These are phyloP conservation scores for Phaeosphaeria sp. DNA, from an alignment of 2,329 filamentous ascomycete genomes.

Conservation along the genomic window DNA sequence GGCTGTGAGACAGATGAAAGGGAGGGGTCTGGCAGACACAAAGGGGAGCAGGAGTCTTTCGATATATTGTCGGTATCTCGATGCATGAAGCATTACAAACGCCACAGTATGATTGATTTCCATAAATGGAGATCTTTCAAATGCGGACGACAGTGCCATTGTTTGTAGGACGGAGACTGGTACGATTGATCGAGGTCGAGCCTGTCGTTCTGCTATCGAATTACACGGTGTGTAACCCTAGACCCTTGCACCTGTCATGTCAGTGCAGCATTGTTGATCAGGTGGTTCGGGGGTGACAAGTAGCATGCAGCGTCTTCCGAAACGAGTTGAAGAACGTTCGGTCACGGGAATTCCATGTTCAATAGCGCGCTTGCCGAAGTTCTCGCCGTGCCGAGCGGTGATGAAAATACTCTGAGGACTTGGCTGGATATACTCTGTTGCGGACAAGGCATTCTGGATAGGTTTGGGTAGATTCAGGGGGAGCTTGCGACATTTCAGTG, in stretches of 20 bases:
- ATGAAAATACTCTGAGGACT: neutral
- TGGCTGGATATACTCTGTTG: too few relatives aligned
- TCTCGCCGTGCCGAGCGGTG: neutral
- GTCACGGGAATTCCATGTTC: neutral
- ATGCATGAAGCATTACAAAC: neutral
- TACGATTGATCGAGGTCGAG: neutral
- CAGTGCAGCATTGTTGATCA: neutral
- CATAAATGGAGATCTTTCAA: neutral
- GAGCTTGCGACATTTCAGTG: too few relatives aligned
- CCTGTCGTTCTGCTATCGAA: neutral
- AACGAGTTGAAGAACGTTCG: neutral
- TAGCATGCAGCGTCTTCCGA: neutral
- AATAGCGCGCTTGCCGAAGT: neutral
- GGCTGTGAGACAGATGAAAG: neutral
- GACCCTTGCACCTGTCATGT: neutral
- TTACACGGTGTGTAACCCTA: neutral
- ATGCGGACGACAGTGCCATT: neutral
- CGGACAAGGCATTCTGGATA: too few relatives aligned
- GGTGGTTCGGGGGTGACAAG: neutral
- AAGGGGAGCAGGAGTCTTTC: neutral
- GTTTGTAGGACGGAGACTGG: neutral
- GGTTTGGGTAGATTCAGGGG: too few relatives aligned
- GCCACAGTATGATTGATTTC: neutral
- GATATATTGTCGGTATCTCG: neutral
- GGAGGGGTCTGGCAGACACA: neutral